Evolutionary conservation across 257 asterid genomes (phyloP).

Genomic region (Jacaranda copaia): DNA sequence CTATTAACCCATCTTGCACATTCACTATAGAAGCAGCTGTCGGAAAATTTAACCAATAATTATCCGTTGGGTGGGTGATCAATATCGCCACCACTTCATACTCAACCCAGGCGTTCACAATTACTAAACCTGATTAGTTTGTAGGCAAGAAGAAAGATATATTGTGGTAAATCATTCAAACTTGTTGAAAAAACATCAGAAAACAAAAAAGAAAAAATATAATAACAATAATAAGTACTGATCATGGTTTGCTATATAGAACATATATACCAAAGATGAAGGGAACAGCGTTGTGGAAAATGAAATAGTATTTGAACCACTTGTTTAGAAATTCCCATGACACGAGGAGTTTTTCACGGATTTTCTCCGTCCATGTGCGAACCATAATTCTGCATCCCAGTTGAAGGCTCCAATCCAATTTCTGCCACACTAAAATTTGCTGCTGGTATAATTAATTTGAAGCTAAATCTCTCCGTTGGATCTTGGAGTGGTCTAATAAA

Average conservation of each 20-base stretch:
- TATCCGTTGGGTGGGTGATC: not conserved
- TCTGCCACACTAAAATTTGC: too few relatives aligned
- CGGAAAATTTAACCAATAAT: not conserved
- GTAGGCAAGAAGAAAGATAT: too few relatives aligned
- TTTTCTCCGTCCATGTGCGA: not conserved
- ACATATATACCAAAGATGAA: too few relatives aligned
- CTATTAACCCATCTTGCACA: not conserved
- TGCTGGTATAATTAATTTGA: too few relatives aligned
- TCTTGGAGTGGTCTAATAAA: too few relatives aligned
- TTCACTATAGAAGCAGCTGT: slow-evolving; percentile 6
- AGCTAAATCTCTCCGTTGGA: too few relatives aligned
- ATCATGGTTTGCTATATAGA: too few relatives aligned
- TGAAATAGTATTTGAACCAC: not conserved
- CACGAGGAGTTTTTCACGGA: not conserved
- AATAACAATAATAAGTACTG: too few relatives aligned
- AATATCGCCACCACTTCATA: not conserved
- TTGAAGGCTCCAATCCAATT: too few relatives aligned
- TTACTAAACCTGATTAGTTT: not conserved
- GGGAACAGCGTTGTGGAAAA: not conserved
- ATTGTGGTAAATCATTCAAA: too few relatives aligned
- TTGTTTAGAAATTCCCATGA: not conserved
- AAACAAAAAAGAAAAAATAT: too few relatives aligned
- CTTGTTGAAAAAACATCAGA: too few relatives aligned
- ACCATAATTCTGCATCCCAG: not conserved
- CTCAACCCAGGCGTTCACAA: slow-evolving; percentile 14